A percentile compares a stretch with the other conserved stretches of the same genome.
Evolutionary conservation across 352 stramenopile genomes (phyloP).

Genomic region (Globisporangium cederbergense): DNA sequence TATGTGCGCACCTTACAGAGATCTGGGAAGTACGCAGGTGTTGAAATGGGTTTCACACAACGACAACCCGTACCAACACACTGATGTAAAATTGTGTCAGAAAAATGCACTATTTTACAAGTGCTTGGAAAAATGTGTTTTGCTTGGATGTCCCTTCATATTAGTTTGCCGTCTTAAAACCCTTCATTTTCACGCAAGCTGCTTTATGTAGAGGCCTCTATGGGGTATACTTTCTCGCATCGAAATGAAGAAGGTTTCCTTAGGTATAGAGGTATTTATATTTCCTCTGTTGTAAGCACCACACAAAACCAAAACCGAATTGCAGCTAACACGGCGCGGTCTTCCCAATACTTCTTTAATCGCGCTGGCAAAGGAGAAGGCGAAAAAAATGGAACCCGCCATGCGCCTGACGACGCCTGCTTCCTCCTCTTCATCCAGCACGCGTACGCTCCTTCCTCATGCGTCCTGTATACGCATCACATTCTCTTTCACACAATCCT

Average conservation of each 20-base stretch:
- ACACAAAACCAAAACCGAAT: neutral
- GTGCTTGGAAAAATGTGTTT: too few relatives aligned
- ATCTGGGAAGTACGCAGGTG: too few relatives aligned
- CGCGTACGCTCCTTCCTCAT: neutral
- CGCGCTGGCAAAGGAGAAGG: too few relatives aligned
- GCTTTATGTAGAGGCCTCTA: neutral
- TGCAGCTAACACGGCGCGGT: neutral
- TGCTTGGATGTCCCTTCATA: too few relatives aligned
- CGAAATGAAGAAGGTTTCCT: neutral
- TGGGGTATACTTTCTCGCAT: neutral
- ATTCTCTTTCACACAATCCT: neutral
- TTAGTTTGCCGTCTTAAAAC: too few relatives aligned
- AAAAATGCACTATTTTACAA: too few relatives aligned
- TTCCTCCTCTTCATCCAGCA: neutral
- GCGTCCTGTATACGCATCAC: neutral
- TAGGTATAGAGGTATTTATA: neutral
- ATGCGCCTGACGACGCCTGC: neutral
- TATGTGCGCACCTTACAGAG: too few relatives aligned
- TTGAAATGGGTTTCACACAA: too few relatives aligned
- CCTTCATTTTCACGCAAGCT: too few relatives aligned
- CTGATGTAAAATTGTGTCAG: too few relatives aligned
- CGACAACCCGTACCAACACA: too few relatives aligned
- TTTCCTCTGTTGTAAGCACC: neutral
- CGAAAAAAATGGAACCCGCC: neutral
- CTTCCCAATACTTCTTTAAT: neutral